phyloP scores from a whole-genome alignment of 495 filamentous ascomycete genomes.

The Aspergillus egyptiacus region DNA sequence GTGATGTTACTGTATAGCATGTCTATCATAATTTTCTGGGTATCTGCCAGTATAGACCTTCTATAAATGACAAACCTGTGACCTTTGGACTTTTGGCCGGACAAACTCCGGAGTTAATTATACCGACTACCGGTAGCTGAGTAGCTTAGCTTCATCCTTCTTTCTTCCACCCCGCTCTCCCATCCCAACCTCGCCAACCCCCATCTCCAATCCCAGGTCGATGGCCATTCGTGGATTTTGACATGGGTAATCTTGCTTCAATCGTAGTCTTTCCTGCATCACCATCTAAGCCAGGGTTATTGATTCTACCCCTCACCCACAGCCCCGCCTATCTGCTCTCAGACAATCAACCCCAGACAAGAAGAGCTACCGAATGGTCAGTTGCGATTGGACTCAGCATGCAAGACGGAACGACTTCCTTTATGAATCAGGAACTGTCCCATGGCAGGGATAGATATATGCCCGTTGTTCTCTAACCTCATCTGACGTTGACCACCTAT shows the following conservation, averaged over 20 bases:
- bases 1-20: not conserved
- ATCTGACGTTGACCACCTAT: too few species aligned
- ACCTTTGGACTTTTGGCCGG: not conserved
- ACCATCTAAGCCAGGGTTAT: too few species aligned
- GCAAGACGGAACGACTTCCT: slow-evolving; percentile 24
- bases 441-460: slow-evolving; percentile 1
- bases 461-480: not conserved
- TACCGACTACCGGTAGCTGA: not conserved
- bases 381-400: not conserved
- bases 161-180: not conserved
- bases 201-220: not conserved
- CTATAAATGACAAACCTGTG: too few species aligned
- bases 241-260: slow-evolving; percentile 11
- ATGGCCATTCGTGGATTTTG: slow-evolving; percentile 6
- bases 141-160: not conserved
- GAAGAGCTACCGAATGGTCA: not conserved
- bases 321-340: slow-evolving; percentile 8
- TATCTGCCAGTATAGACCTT: too few species aligned
- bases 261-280: slow-evolving; percentile 4
- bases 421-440: slow-evolving; percentile 20
- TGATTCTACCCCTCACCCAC: slow-evolving; percentile 4
- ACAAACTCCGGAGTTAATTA: not conserved
- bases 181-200: not conserved
- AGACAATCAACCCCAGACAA: slow-evolving; percentile 5
- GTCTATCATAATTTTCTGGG: too few species aligned